Evolutionary conservation across 2,329 filamentous ascomycete genomes (phyloP), one percentile per base, ranked within the genome.

Genomic region (Gremmenia infestans): DNA sequence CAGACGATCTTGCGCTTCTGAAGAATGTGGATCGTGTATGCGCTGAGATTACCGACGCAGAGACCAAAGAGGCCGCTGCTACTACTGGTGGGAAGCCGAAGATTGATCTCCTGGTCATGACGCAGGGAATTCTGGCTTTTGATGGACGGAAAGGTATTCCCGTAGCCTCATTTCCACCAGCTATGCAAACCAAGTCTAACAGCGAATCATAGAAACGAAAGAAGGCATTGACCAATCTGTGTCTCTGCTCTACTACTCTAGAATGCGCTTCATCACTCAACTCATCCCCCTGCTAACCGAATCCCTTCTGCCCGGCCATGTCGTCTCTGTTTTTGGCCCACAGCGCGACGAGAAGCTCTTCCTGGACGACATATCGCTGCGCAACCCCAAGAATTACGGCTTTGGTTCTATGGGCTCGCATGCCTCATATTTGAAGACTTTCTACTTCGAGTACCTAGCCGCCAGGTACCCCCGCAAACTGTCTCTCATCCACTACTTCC

Each of bases 281-380:
- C 61, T 72, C 5, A 60, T 69, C 39, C 67, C 68, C 2, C 57
- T 70, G 3, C 65, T 71, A 8, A 53, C 60, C 14, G 36, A 36
- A 7, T 65, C 64, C 9, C 42, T 57, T 4, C 48, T 55, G 39
- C 56, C 56, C 9, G 61, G 57, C 11, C 58, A 56, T 22, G 62
- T 71, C 22, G 64, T 72, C 12, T 73, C 72, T 25, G 64, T 73
- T 17, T 72, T 68, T 49, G 69, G 68, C 1, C 68, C 69, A 2
- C 60, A 60, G 15, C 50, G 63, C 8, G 70, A 72, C 54, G 63
- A 64, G 19, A 59, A 52, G 7, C 59, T 68, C 51, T 65, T 59
- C n/a, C 48, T 60, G 4, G 56, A 55, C 7, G 63, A 68, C 28
- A 28, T 68, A 5, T 68, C 70, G 0, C 64, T 72, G 15, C 69